A percentile compares a stretch with the other conserved stretches of the same genome.
phyloP scores from a whole-genome alignment of 2,329 filamentous ascomycete genomes.

The Mariannaea sp. region DNA sequence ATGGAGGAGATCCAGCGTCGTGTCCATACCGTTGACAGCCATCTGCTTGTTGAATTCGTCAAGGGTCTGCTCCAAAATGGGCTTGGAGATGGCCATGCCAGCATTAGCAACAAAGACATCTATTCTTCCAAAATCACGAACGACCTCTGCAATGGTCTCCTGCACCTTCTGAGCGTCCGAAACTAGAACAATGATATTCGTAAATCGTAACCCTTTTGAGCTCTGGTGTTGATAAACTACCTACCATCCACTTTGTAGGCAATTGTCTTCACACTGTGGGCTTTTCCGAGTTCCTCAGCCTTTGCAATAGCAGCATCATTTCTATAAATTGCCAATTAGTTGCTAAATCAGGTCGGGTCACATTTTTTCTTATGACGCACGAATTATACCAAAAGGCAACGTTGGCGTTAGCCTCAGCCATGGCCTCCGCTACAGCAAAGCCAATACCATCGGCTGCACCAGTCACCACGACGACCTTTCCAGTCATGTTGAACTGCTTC shows the following conservation, averaged over 20 bases:
- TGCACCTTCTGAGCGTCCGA: slow-evolving; percentile 43
- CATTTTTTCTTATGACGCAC: slow-evolving; percentile 20
- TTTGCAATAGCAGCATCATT: slow-evolving; percentile 45
- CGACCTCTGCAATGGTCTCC: slow-evolving; percentile 21
- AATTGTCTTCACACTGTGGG: slow-evolving; percentile 43
- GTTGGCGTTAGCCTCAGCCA: slow-evolving; percentile 51
- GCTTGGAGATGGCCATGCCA: slow-evolving; percentile 57
- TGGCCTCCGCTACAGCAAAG: slow-evolving; percentile 49
- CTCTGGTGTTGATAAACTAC: too few species aligned
- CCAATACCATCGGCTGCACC: slow-evolving; percentile 54
- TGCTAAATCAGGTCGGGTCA: too few species aligned
- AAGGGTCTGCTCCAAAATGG: slow-evolving; percentile 57
- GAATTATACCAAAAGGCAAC: slow-evolving; percentile 45
- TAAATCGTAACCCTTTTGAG: not conserved
- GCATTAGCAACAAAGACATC: slow-evolving; percentile 37
- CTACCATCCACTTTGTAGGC: slow-evolving; percentile 51
- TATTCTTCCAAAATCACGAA: slow-evolving; percentile 34
- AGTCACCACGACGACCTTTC: slow-evolving; percentile 49
- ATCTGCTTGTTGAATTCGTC: slow-evolving; percentile 57
- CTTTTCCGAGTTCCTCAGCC: slow-evolving; percentile 40
- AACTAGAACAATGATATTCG: slow-evolving; percentile 38
- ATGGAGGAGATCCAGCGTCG: too few species aligned
- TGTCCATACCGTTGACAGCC: slow-evolving; percentile 56
- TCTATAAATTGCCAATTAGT: slow-evolving; percentile 2
- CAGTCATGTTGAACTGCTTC: slow-evolving; percentile 49